A percentile compares a stretch with the other conserved stretches of the same genome.
These are phyloP conservation scores for Mycena metata DNA, from an alignment of 768 basidiomycete species.

Conservation along the genomic window DNA sequence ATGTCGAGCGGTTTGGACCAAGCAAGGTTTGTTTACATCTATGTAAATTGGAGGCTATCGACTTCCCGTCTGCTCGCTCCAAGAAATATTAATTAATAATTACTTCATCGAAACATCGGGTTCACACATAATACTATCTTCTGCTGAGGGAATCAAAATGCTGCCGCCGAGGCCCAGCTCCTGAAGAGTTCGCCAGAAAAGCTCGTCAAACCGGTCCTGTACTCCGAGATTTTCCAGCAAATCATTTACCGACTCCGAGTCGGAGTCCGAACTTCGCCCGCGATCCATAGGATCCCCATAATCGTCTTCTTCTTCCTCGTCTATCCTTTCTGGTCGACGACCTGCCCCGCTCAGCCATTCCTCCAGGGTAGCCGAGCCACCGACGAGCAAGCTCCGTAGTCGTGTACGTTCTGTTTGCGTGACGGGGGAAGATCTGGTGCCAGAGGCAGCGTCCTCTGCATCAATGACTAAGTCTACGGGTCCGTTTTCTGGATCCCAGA, in stretches of 20 bases:
- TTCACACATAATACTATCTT: neutral
- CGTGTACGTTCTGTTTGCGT: conserved; percentile 82
- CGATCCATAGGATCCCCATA: neutral
- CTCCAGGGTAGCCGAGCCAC: conserved; percentile 71
- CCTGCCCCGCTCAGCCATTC: conserved; percentile 69
- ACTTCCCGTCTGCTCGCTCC: no score
- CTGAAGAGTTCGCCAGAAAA: conserved; percentile 73
- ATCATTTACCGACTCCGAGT: conserved; percentile 28
- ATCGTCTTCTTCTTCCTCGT: conserved; percentile 44
- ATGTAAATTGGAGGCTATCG: neutral
- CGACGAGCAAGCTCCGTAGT: conserved; percentile 74
- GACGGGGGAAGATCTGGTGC: conserved; percentile 60
- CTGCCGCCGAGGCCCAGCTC: conserved; percentile 63
- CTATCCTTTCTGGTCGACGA: conserved; percentile 38
- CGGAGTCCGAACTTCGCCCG: neutral
- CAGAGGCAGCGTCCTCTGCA: conserved; percentile 48
- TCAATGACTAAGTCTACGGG: conserved; percentile 58
- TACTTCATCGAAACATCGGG: conserved; percentile 14
- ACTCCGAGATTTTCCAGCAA: conserved; percentile 66
- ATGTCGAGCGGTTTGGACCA: neutral
- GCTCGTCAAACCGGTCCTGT: conserved; percentile 72
- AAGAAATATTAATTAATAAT: no score
- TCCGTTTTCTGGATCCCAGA: conserved; percentile 71
- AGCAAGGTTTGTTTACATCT: neutral
- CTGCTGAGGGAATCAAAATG: conserved; percentile 19